Conservation (phyloP, 345 rosid species). For the Microcos paniculata region DNA sequence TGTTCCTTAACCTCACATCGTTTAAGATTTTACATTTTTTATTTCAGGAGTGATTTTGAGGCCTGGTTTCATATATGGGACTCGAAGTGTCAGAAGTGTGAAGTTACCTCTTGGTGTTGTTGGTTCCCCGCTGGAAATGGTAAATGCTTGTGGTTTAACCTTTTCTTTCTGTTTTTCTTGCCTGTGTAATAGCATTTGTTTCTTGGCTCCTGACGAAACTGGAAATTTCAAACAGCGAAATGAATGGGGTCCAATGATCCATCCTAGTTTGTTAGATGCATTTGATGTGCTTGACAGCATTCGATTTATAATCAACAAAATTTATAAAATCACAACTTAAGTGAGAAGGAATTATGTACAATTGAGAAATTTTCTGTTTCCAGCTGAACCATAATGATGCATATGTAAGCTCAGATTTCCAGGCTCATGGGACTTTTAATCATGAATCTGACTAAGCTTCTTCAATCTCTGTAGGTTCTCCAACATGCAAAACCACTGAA, state of each 20-base stretch:
- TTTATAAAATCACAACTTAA: background rate
- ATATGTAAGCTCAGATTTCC: background rate
- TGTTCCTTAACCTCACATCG: background rate
- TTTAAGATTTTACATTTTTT: background rate
- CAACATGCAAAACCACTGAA: conserved; percentile 60
- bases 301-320: background rate
- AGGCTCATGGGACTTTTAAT: background rate
- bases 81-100: conserved; percentile 76
- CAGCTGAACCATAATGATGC: background rate
- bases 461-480: conserved; percentile 41
- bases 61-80: conserved; percentile 96
- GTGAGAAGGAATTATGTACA: background rate
- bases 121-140: conserved; percentile 95
- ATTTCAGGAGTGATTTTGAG: conserved; percentile 79
- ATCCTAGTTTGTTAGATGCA: background rate
- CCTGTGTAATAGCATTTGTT: background rate
- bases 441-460: background rate
- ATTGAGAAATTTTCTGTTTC: background rate
- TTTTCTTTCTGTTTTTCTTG: background rate
- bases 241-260: background rate
- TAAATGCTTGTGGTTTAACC: conserved; percentile 22
- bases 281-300: background rate
- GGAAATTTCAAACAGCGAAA: background rate
- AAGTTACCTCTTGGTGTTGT: conserved; percentile 79
- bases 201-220: background rate